Base-by-base conservation (phyloP, 495 filamentous ascomycete genomes). In the Hypoxylon intermedium region DNA sequence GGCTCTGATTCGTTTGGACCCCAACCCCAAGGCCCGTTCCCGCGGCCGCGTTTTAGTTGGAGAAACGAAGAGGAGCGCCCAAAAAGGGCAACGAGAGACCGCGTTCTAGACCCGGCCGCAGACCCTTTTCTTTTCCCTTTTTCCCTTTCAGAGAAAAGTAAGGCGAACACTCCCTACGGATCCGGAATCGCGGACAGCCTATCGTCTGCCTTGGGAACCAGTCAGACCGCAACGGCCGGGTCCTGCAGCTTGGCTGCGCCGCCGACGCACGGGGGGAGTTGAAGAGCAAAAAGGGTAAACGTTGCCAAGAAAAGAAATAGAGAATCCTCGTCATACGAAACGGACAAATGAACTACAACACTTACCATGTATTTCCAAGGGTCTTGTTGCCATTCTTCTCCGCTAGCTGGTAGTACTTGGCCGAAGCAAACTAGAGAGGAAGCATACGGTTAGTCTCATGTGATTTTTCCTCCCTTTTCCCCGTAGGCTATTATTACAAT, bases 311-410 rank as follows among this genome's bases (percentile, higher is more conserved):
- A 18, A 53, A 21, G 49, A 23, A 50, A 50, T 45, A 23, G 26
- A 53, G 43, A 24, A 18, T 42, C 49, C 31, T 65, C 62, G 36
- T 65, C 55, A 60, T 60, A 60, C 56, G 51, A 56, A 40, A 65
- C 13, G 24, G 55, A 21, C 33, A 49, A 57, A 52, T 44, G 52
- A 41, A 56, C 33, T 38, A 48, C 31, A 31, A 58, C 45, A 82
- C 90, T 77, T 87, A 97, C 94, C 94, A 98, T 46, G 90, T 90
- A 77, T 97, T 98, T 26, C 94, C 94, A 54, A 98, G 78, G 37
- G 85, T 91, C 78, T 96, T 97, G 72, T 84, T 88, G 33, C 94
- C 94, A 64, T 87, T 89, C 67, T 89, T 75, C 77, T 98, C 94
- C 31, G 94, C 94, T 63, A 92, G 82, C 63, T 93, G 91, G 73